Percentiles rank a stretch among this genome's conserved stretches.
Conservation (phyloP, 208 protist genomes). For the Vickermania ingenoplastis region DNA sequence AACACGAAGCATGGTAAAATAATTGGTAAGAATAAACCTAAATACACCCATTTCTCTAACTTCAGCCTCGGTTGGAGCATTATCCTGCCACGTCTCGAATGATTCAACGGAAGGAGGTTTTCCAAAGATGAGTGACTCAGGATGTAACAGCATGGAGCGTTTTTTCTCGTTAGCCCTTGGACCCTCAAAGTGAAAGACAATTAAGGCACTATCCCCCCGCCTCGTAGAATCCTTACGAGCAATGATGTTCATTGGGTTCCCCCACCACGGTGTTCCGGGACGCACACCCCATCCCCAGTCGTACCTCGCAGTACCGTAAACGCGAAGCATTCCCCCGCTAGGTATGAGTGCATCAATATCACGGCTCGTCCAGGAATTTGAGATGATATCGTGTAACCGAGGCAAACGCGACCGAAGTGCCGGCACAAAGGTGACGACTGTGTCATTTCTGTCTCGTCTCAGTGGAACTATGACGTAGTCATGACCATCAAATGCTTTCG, state of each 20-base stretch:
- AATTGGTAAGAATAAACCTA: conserved; percentile 62
- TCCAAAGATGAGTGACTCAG: conserved; percentile 66
- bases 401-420: conserved; percentile 50
- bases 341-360: conserved; percentile 69
- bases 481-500: conserved; percentile 75
- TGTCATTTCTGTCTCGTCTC: conserved; percentile 33
- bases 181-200: conserved; percentile 84
- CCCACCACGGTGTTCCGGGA: conserved; percentile 56
- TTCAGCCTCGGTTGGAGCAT: conserved; percentile 37
- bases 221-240: neutral
- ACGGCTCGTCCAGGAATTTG: conserved; percentile 66
- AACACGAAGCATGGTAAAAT: conserved; percentile 58
- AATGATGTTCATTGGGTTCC: neutral
- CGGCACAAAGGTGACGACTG: conserved; percentile 68
- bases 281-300: conserved; percentile 82
- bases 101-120: conserved; percentile 38
- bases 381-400: conserved; percentile 40
- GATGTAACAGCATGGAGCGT: conserved; percentile 63
- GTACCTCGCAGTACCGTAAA: conserved; percentile 68
- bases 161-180: conserved; percentile 45
- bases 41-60: conserved; percentile 58
- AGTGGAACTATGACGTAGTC: conserved; percentile 85
- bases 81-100: conserved; percentile 60
- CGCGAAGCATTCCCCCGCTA: conserved; percentile 46
- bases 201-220: conserved; percentile 50